These are phyloP conservation scores for Trichoderma gamsii DNA, from an alignment of 495 filamentous ascomycete species.

Conservation along the genomic window DNA sequence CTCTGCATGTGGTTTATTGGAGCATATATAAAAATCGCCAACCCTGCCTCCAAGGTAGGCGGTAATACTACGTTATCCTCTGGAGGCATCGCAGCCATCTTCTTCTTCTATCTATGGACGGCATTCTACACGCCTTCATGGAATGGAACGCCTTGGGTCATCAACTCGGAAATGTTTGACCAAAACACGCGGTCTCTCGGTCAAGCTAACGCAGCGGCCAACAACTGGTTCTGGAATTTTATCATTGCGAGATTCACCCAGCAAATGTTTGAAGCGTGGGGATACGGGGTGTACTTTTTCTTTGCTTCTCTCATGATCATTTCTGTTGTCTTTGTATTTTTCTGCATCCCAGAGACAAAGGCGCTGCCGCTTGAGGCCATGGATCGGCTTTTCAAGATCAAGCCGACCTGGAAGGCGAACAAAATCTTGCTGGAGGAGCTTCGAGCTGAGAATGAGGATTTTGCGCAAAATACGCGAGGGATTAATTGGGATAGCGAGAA, in stretches of 20 bases:
- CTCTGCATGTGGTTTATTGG: conserved; percentile 56
- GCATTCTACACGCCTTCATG: conserved; percentile 70
- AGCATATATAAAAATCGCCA: conserved; percentile 46
- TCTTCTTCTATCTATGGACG: conserved; percentile 79
- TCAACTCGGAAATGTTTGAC: conserved; percentile 60
- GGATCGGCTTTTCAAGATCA: conserved; percentile 52
- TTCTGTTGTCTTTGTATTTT: conserved; percentile 57
- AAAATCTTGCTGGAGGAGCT: conserved; percentile 44
- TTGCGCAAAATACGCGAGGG: conserved; percentile 45
- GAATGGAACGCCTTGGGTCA: conserved; percentile 67
- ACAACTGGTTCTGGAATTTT: conserved; percentile 76
- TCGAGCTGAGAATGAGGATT: conserved; percentile 42
- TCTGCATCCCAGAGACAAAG: conserved; percentile 48
- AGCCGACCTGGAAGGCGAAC: conserved; percentile 52
- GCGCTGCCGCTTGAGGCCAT: conserved; percentile 48
- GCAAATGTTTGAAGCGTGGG: conserved; percentile 67
- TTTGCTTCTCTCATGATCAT: conserved; percentile 66
- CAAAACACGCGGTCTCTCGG: conserved; percentile 59
- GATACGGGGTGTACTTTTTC: conserved; percentile 73
- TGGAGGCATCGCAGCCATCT: conserved; percentile 62
- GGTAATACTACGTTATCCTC: conserved; percentile 33
- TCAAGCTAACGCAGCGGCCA: conserved; percentile 61
- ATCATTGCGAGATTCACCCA: conserved; percentile 66
- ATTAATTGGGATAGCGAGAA: conserved; percentile 11
- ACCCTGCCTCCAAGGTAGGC: conserved; percentile 39